A percentile compares a stretch with the other conserved stretches of the same genome.
Conservation (phyloP, 1,284 basidiomycete species). For the Calocybe gambosa region DNA sequence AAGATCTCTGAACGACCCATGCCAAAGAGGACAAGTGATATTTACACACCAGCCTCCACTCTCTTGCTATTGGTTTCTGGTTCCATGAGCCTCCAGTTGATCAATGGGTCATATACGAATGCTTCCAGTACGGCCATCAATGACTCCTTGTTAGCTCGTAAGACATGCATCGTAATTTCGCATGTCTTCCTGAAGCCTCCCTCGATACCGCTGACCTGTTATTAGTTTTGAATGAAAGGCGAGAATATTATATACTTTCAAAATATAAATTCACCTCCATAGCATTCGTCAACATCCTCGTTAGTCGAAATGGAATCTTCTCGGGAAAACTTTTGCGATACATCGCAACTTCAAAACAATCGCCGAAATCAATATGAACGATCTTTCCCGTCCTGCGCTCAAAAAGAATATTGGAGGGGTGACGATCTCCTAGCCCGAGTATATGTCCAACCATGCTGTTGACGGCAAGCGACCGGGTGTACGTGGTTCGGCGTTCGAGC, state of each 20-base stretch:
- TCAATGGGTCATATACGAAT: constrained; percentile 86
- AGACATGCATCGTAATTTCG: constrained; percentile 95
- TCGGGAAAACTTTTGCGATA: constrained; percentile 98
- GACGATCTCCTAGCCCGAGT: constrained; percentile 93
- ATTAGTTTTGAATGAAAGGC: no score
- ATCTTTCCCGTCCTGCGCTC: constrained; percentile 94
- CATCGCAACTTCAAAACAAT: constrained; percentile 96
- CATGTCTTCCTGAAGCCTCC: constrained; percentile 96
- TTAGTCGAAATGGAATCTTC: constrained; percentile 97
- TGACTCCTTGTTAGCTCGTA: constrained; percentile 96
- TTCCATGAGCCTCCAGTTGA: constrained; percentile 84
- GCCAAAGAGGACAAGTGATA: not conserved
- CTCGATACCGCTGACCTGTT: constrained; percentile 90
- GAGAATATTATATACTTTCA: no score
- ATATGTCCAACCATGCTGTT: constrained; percentile 99
- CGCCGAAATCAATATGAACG: constrained; percentile 96
- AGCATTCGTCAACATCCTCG: constrained; percentile 97
- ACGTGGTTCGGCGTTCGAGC: constrained; percentile 95
- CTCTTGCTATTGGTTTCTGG: constrained; percentile 60
- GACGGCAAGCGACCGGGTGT: constrained; percentile 92
- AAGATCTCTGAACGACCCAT: not conserved
- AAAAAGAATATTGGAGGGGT: constrained; percentile 93
- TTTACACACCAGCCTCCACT: constrained; percentile 48
- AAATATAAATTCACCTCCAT: no score
- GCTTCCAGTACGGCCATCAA: constrained; percentile 97